These are phyloP conservation scores for Cladochytrium replicatum DNA, from an alignment of 192 early-diverging fungal species.

Conservation along the genomic window DNA sequence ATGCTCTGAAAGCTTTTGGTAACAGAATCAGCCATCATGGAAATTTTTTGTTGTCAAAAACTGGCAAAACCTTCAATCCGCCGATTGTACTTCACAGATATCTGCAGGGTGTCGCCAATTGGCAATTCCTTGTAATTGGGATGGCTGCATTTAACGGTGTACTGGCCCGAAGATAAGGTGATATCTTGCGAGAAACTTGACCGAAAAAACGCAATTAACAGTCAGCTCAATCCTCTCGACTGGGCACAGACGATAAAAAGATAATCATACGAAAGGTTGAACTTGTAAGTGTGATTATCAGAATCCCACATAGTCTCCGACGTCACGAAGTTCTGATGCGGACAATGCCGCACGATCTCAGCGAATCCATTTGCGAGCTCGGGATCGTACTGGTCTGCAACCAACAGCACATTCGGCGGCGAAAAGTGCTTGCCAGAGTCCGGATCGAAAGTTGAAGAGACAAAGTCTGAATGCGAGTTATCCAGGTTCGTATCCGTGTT, in stretches of 20 bases:
- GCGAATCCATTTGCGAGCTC: constrained; percentile 13
- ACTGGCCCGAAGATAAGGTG: neutral
- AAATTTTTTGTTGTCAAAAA: no score
- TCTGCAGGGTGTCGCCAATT: constrained; percentile 7
- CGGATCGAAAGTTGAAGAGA: no score
- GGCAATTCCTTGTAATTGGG: constrained; percentile 9
- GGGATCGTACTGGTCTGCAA: constrained; percentile 13
- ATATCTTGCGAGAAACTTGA: constrained; percentile 14
- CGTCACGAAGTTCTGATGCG: constrained; percentile 20
- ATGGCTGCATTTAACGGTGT: constrained; percentile 11
- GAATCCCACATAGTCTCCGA: constrained; percentile 6
- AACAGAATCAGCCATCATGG: neutral
- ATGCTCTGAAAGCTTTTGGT: constrained; percentile 55
- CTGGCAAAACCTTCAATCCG: constrained; percentile 69
- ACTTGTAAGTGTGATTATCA: no score
- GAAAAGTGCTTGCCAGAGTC: no score
- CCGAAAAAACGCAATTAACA: neutral
- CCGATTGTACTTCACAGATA: constrained; percentile 38
- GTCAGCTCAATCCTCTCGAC: no score
- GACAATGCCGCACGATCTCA: constrained; percentile 14
- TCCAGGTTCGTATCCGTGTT: no score
- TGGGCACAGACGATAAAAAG: no score
- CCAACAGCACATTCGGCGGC: no score
- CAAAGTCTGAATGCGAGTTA: no score
- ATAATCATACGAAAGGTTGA: no score